These are phyloP conservation scores for Ganoderma meredithae DNA, from an alignment of 1,284 basidiomycete species.

Conservation along the genomic window DNA sequence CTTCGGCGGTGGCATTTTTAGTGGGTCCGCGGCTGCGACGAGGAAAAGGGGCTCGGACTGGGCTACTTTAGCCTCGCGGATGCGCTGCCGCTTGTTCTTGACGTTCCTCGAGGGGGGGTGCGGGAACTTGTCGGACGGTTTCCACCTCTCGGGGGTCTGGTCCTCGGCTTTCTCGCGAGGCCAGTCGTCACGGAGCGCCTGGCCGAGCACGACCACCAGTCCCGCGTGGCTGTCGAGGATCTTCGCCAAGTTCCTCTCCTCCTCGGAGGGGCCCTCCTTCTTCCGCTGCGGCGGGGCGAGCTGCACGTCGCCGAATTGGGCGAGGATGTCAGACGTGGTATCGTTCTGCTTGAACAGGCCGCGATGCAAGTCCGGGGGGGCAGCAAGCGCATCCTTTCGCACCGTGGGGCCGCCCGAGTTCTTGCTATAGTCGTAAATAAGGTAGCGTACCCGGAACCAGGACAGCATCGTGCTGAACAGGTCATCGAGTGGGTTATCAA, in stretches of 20 bases:
- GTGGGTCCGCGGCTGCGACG: not conserved
- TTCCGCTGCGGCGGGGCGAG: too few relatives aligned
- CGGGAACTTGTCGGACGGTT: not conserved
- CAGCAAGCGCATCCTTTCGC: too few relatives aligned
- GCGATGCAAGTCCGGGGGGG: too few relatives aligned
- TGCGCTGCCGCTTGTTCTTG: slow-evolving; percentile 1
- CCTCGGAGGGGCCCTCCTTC: not conserved
- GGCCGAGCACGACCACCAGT: not conserved
- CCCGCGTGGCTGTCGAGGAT: not conserved
- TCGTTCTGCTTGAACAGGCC: too few relatives aligned
- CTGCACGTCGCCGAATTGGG: too few relatives aligned
- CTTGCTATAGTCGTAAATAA: too few relatives aligned
- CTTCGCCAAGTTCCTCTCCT: not conserved
- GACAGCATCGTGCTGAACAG: too few relatives aligned
- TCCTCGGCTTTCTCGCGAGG: not conserved
- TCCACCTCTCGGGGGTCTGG: not conserved
- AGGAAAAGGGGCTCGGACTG: not conserved
- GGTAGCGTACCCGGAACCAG: not conserved
- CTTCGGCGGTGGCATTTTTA: not conserved
- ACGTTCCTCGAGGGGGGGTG: not conserved
- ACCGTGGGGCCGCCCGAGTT: too few relatives aligned
- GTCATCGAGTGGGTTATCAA: too few relatives aligned
- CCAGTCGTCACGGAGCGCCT: not conserved
- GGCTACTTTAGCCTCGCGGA: not conserved
- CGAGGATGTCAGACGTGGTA: too few relatives aligned